Base-by-base conservation (phyloP, 257 asterid genomes). In the Forsythia viridissima region DNA sequence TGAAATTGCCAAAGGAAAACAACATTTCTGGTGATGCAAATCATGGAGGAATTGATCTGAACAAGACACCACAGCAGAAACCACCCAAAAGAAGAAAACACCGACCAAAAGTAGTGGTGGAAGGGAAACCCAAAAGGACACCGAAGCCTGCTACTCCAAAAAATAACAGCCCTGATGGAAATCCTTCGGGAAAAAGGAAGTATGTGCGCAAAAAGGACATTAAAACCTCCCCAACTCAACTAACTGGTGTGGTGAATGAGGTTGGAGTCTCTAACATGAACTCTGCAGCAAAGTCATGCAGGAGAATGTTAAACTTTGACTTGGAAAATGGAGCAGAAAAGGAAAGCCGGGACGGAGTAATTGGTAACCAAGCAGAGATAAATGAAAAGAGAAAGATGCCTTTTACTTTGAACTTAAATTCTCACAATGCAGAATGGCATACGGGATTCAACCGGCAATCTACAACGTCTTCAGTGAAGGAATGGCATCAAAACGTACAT, bases 61-160 rank as follows among this genome's bases (percentile, higher is more conserved):
- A 88, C 90, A 85, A 87, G 85, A 91, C 98, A 9, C 99, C 97
- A 68, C 88, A 78, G 71, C 89, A 72, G 42, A 93, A 85, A 80
- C 59, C 93, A 57, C 94, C 92, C 65, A 93, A 80, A 84, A 90
- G 97, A 83, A 89, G 87, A 78, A 96, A 96, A 84, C 96, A 91
- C 85, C 85, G 96, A 59, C 98, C 99, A 1, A 96, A 96, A 87
- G 99, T 96, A 59, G 86, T 93, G 5, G 85, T 80, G 40, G 98
- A 93, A 90, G 93, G 92, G 79, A 88, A 95, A 85, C 86, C 90
- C 78, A 93, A 89, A 82, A 85, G 90, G 83, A 77, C 86, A 8
- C 92, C 89, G 4, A 93, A 87, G 84, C 74, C 92, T 77, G 80
- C 87, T 21, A 70, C 88, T 66, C 74, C 76, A 3, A 74, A 39